Base-by-base conservation (phyloP, 2,329 filamentous ascomycete genomes). In the Verticillium alfalfae region DNA sequence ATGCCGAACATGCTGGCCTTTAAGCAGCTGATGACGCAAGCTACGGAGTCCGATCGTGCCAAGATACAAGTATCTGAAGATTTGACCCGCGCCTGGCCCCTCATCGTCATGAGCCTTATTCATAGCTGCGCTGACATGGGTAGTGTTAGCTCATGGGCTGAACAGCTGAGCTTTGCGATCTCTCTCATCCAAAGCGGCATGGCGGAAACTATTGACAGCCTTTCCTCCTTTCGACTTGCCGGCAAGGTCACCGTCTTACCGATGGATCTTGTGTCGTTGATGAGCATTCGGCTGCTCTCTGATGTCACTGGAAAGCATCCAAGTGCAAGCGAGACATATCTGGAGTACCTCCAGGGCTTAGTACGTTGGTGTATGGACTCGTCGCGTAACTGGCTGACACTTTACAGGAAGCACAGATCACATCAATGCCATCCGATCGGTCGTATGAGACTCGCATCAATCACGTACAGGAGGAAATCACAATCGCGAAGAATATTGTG, bases 271-370 rank as follows among this genome's bases (percentile, higher is more conserved):
- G 63, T 79, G 34, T 76, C 76, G 1, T 66, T 82, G 18, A 66
- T 81, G 12, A 71, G 71, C 10, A 64, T 76, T 41, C 72, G 71
- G 15, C 68, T 82, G 37, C 62, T 80, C 1, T 68, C 73, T 54
- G 77, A 81, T 49, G 67, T 71, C 22, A 75, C 75, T 1, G 73
- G 71, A 5, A 72, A 70, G 55, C 71, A 72, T 37, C 71, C 76
- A 3, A 73, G 76, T 34, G 75, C 81, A 16, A 73, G 69, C 41
- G 72, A 75, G 26, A 78, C 75, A 0, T 82, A 81, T 58, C 78
- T 75, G 0, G 70, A 76, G 45, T 79, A 76, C 54, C 70, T 81
- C 4, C 72, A 75, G 45, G 72, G 70, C 2, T 66, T 81, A 41
- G 79, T 80, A 70, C 59, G 74, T 54, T 59, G 13, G 34, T 31